Evolutionary conservation across 2,329 filamentous ascomycete species (phyloP), one percentile per base, ranked within the genome.

Genomic region (Diaporthe vexans): DNA sequence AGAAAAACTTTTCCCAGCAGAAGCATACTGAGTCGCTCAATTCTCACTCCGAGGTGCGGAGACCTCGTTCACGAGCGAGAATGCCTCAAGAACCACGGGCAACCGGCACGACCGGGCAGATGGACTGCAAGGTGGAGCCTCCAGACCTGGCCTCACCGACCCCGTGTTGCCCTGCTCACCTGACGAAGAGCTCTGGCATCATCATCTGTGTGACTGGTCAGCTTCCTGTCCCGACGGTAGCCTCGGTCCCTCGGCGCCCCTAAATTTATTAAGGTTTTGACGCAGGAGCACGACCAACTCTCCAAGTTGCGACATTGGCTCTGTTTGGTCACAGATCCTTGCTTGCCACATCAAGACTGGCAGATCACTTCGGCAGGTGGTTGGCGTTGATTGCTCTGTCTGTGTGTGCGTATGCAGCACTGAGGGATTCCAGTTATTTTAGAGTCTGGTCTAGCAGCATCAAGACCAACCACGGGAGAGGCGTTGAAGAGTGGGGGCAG

Each of bases 71-170:
- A 68, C n/a, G 15, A 68, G 48, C 33, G 11, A 26, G 33, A 3
- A 26, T 1, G 13, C 29, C 63, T 67, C 63, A 67, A 21, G 17
- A 68, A 54, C 48, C n/a, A 68, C 63, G 63, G 63, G 33, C 54
- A 54, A 67, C 48, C 63, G 63, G 63, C 48, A 68, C 63, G 19
- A 40, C 63, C 48, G 63, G 46, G 46, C 48, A n/a, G 63, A 54
- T 68, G 29, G 33, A 54, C 21, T 33, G 40, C 63, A 37, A 54
- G 46, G 63, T 67, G 63, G 63, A 29, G 63, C 33, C 24, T 29
- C 48, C 63, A 54, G 63, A 54, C 63, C 63, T 68, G 48, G 48
- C 46, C 48, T 68, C 63, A 68, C 63, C 63, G 63, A 68, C 63
- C 63, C 48, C 33, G 33, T 29, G 33, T 54, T 54, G n/a, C 33